Base-by-base conservation (phyloP, 169 alveolate genomes). In the Eimeria praecox region DNA sequence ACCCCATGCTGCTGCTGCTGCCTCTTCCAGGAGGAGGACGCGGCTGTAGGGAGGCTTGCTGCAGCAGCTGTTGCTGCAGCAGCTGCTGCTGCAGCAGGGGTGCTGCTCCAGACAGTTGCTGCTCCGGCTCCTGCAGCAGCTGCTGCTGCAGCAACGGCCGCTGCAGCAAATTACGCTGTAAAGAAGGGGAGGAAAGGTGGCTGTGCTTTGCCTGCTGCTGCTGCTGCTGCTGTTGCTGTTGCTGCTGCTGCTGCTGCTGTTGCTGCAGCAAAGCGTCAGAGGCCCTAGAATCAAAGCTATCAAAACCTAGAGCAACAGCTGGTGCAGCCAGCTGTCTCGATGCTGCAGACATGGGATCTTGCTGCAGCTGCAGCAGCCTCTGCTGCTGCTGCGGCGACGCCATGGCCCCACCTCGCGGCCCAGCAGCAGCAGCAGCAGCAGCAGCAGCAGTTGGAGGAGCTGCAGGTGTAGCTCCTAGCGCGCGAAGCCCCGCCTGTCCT, bases 81-180 rank as follows among this genome's bases (percentile, higher is more conserved):
- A 90, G 52, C 77, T 71, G 95, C 52, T 71, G 95, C 56, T 64
- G 88, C 95, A 71, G 73, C 59, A 71, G 10, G n/a, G 95, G 78
- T 52, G 90, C 16, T 22, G 88, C 27, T 33, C 78, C 88, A 49
- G 59, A 5, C 40, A 64, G 20, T 44, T 8, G 40, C 46, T 62
- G 94, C 94, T 62, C 77, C 46, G 49, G 92, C 75, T 33, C 78
- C 78, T 56, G 94, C 38, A 35, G 59, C 94, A 62, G 94, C 66
- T 87, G 94, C 94, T 87, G 94, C 64, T 56, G 94, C 42, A 56
- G 64, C 22, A 87, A 35, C n/a, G 54, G 94, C 83, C 66, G 80
- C 83, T 62, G 80, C 82, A 87, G 94, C 66, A 35, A 44, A 20
- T 22, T 82, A 8, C 38, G 85, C 94, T 87, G 80, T 40, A 59